Conservation (phyloP, 176 grass and related monocot genomes). For the Elaeis guineensis region DNA sequence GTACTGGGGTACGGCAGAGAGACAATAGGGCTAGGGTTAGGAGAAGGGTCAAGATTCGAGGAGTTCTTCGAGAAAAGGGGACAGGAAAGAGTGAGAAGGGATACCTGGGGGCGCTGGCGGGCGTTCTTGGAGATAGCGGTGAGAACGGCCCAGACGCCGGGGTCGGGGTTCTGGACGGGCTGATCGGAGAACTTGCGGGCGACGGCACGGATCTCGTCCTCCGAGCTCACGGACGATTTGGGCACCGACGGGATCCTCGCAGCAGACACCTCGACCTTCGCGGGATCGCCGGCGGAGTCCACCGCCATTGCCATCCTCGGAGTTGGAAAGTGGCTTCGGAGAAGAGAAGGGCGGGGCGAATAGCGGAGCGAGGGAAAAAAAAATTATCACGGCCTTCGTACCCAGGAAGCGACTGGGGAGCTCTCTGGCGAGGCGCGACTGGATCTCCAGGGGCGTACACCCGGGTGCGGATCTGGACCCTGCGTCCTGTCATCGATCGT, state of each 20-base stretch:
- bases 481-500: no score
- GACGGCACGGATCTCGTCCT: constrained; percentile 55
- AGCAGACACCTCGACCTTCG: constrained; percentile 27
- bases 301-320: not conserved
- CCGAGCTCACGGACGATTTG: constrained; percentile 14
- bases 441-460: no score
- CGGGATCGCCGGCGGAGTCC: constrained; percentile 9
- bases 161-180: constrained; percentile 54
- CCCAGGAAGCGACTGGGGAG: no score
- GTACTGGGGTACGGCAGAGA: no score
- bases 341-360: no score
- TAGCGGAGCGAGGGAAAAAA: no score
- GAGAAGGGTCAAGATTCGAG: constrained; percentile 13
- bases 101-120: constrained; percentile 64
- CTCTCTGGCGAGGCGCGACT: no score
- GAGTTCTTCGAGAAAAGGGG: not conserved
- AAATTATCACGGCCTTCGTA: no score
- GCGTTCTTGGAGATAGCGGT: constrained; percentile 73
- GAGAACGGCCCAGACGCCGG: constrained; percentile 74
- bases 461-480: no score
- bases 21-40: not conserved
- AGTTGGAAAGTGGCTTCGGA: no score
- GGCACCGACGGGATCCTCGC: constrained; percentile 8
- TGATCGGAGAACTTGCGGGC: constrained; percentile 67
- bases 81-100: not conserved